phyloP scores from a whole-genome alignment of 179 eudicot species.

The Monotropa hypopitys region DNA sequence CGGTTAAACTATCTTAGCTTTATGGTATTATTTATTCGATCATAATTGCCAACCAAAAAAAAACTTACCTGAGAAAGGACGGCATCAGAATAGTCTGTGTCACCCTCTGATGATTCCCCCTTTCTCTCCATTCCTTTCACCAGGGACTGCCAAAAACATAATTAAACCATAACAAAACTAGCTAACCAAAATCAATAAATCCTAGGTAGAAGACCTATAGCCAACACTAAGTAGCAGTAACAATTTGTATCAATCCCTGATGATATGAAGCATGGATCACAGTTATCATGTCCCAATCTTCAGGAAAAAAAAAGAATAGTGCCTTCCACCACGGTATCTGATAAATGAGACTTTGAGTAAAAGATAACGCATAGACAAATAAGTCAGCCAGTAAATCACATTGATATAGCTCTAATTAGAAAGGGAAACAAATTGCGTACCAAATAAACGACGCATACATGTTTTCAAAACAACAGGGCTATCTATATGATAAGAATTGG shows the following conservation, averaged over 20 bases:
- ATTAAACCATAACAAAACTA: neutral
- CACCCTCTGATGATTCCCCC: constrained; percentile 35
- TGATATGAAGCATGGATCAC: neutral
- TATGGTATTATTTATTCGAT: neutral
- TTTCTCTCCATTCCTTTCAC: constrained; percentile 49
- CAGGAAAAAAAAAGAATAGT: neutral
- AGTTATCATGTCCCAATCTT: neutral
- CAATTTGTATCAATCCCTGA: neutral
- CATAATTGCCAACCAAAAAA: neutral
- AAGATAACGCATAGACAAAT: neutral
- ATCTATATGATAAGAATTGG: too few species aligned
- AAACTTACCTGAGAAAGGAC: constrained; percentile 59
- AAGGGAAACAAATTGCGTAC: neutral
- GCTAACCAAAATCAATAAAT: neutral
- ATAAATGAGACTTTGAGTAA: neutral
- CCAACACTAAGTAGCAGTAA: neutral
- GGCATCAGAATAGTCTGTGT: constrained; percentile 42
- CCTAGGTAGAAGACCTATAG: neutral
- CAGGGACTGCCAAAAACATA: constrained; percentile 27
- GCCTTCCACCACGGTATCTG: neutral
- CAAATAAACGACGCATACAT: neutral
- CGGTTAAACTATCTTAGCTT: neutral
- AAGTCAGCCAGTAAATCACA: neutral
- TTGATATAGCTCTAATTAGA: neutral
- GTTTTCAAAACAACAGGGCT: neutral